Evolutionary conservation across 345 rosid genomes (phyloP).

Genomic region (Physaria fendleri): DNA sequence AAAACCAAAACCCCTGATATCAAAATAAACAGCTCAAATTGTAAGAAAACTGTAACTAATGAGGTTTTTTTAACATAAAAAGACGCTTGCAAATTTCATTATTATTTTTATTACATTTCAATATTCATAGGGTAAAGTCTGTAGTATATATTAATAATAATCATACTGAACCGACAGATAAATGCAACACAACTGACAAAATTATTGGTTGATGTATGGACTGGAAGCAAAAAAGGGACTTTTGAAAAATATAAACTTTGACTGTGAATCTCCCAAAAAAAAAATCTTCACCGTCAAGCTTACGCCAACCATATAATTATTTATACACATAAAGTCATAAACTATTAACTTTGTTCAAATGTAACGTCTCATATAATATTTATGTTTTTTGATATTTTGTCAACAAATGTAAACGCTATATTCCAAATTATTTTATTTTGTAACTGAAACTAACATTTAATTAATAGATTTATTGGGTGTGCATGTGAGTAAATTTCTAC

Average conservation of each 20-base stretch:
- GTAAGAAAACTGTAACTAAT: background rate
- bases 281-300: slow-evolving; percentile 19
- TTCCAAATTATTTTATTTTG: no score
- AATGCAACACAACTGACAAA: slow-evolving; percentile 20
- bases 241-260: slow-evolving; percentile 24
- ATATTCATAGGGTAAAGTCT: background rate
- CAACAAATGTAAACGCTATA: no score
- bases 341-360: no score
- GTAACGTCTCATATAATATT: no score
- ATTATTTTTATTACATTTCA: background rate
- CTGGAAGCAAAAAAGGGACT: slow-evolving; percentile 17
- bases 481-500: background rate
- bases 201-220: slow-evolving; percentile 14
- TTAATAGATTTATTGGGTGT: no score
- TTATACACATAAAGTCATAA: background rate
- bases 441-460: no score
- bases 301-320: slow-evolving; percentile 19
- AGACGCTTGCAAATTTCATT: background rate
- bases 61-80: background rate
- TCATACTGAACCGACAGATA: slow-evolving; percentile 12
- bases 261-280: slow-evolving; percentile 14
- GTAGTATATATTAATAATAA: background rate
- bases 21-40: background rate
- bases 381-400: no score
- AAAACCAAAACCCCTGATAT: background rate